A percentile compares a stretch with the other conserved stretches of the same genome.
Conservation (phyloP, 208 protist genomes). For the Sergeia podlipaevii region DNA sequence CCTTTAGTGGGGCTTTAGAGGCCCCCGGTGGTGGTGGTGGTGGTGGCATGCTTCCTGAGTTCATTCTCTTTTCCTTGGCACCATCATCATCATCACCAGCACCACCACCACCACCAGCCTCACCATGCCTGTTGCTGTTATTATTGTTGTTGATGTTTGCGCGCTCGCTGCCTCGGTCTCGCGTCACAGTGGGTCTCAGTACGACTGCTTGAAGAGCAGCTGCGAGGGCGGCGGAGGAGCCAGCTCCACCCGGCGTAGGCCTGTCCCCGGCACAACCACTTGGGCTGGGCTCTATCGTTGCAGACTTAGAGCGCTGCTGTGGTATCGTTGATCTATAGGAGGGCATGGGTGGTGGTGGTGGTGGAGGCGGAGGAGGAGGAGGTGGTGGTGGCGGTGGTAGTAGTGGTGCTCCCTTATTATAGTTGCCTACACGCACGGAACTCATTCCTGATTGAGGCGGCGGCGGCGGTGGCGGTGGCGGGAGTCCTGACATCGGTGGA, state of each 20-base stretch:
- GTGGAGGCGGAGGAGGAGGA: conserved; percentile 2
- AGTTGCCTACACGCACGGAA: background rate
- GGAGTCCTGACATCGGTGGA: conserved; percentile 4
- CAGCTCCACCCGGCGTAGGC: no score
- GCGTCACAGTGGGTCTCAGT: background rate
- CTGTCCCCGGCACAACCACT: no score
- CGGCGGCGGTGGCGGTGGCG: conserved; percentile 16
- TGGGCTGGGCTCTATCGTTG: background rate
- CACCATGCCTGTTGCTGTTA: conserved; percentile 3
- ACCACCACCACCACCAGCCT: background rate
- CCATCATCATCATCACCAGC: no score
- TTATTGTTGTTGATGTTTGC: conserved; percentile 13
- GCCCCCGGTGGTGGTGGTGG: conserved; percentile 6
- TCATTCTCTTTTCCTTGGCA: no score
- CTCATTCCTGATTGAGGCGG: conserved; percentile 16
- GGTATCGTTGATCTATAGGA: background rate
- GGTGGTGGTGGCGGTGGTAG: background rate
- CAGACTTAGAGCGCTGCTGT: background rate
- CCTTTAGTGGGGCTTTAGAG: conserved; percentile 2
- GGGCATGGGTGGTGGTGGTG: background rate
- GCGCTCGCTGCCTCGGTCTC: conserved; percentile 3
- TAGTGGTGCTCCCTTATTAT: conserved; percentile 4
- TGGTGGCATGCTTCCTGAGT: background rate
- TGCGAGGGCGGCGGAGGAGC: no score
- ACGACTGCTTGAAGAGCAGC: no score